A percentile compares a stretch with the other conserved stretches of the same genome.
Conservation (phyloP, 371 early-diverging fungal species). For the Saksenaea vasiformis region DNA sequence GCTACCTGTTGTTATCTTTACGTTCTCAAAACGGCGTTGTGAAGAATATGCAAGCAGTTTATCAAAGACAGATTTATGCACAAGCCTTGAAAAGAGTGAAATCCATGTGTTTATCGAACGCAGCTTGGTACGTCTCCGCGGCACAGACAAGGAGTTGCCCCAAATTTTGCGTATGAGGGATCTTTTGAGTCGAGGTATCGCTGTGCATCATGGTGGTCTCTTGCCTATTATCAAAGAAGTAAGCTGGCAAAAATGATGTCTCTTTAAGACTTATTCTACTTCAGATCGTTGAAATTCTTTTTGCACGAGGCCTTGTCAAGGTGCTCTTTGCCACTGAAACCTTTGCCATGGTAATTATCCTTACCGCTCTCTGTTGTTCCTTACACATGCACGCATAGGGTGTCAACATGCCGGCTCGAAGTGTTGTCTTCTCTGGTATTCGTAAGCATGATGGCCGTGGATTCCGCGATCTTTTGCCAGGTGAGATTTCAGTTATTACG, state of each 20-base stretch:
- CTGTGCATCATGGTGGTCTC: constrained; percentile 97
- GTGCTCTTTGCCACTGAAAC: constrained; percentile 66
- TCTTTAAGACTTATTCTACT: not conserved
- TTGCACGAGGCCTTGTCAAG: constrained; percentile 91
- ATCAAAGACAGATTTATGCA: constrained; percentile 78
- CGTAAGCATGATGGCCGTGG: constrained; percentile 92
- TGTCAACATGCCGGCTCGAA: constrained; percentile 98
- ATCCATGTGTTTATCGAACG: constrained; percentile 88
- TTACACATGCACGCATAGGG: constrained; percentile 57
- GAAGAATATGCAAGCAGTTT: constrained; percentile 90
- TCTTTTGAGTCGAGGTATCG: constrained; percentile 90
- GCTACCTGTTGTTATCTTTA: constrained; percentile 96
- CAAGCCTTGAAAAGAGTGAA: constrained; percentile 79
- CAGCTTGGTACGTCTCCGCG: constrained; percentile 77
- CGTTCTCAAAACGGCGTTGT: constrained; percentile 96
- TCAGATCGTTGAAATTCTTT: constrained; percentile 95
- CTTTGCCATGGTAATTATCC: constrained; percentile 48
- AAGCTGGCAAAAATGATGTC: constrained; percentile 7
- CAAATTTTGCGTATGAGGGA: constrained; percentile 90
- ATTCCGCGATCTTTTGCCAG: constrained; percentile 86
- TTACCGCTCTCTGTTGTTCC: not conserved
- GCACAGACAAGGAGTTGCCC: constrained; percentile 83
- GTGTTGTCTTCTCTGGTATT: constrained; percentile 92
- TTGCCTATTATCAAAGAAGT: constrained; percentile 98
- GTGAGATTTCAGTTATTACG: constrained; percentile 14